Evolutionary conservation across 768 basidiomycete genomes (phyloP).

Genomic region (Russula vinacea): DNA sequence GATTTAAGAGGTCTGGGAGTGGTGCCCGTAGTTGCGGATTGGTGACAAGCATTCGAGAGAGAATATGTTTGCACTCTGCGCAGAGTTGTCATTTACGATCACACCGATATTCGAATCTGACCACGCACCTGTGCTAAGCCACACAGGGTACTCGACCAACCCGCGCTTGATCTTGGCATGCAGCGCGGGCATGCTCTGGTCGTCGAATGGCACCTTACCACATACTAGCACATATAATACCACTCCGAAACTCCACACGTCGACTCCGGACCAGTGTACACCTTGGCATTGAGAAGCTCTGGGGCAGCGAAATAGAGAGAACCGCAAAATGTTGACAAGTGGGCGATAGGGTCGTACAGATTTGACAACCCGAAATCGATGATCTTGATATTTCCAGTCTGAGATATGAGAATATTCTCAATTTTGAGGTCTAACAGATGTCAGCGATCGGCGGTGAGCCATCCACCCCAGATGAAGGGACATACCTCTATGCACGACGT

Average conservation of each 20-base stretch:
- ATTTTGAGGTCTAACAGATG: constrained; percentile 81
- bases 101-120: neutral
- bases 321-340: constrained; percentile 94
- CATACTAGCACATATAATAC: constrained; percentile 97
- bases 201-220: constrained; percentile 98
- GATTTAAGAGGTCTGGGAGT: constrained; percentile 77
- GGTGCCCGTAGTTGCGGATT: constrained; percentile 83
- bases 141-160: constrained; percentile 93
- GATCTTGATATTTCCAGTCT: constrained; percentile 98
- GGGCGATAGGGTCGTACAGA: constrained; percentile 76
- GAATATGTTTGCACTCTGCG: constrained; percentile 88
- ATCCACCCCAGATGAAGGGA: constrained; percentile 19
- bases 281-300: constrained; percentile 92
- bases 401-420: constrained; percentile 98
- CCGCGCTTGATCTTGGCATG: constrained; percentile 99
- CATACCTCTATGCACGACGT: constrained; percentile 89
- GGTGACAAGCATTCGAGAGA: constrained; percentile 95
- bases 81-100: constrained; percentile 8
- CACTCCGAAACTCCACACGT: constrained; percentile 98
- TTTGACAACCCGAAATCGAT: constrained; percentile 99
- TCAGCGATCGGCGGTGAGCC: neutral
- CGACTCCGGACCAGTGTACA: constrained; percentile 98
- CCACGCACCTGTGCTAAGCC: constrained; percentile 84
- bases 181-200: constrained; percentile 97
- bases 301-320: constrained; percentile 98